These are phyloP conservation scores for Xylariales sp. DNA, from an alignment of 2,329 filamentous ascomycete genomes.

Conservation along the genomic window DNA sequence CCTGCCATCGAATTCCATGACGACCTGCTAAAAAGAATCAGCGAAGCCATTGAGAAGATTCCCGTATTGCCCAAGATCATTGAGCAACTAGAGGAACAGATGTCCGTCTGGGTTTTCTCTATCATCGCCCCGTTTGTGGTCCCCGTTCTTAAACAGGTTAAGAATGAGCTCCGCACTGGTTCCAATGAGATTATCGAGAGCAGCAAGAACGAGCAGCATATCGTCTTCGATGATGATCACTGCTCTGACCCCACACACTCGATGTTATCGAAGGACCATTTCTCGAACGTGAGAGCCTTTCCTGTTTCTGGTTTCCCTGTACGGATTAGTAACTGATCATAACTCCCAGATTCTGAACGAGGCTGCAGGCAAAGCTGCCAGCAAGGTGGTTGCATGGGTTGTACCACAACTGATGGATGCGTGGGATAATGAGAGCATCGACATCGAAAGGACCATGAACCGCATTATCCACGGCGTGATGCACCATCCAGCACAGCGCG, in stretches of 20 bases:
- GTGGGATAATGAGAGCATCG: conserved; percentile 73
- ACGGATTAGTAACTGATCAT: conserved; percentile 7
- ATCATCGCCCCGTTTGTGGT: conserved; percentile 84
- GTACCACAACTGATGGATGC: conserved; percentile 85
- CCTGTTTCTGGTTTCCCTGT: background rate
- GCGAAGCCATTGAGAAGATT: conserved; percentile 75
- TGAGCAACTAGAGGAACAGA: conserved; percentile 81
- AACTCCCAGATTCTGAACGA: conserved; percentile 68
- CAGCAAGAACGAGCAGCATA: conserved; percentile 76
- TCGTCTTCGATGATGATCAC: conserved; percentile 78
- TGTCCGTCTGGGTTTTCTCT: conserved; percentile 88
- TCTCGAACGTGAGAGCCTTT: conserved; percentile 61
- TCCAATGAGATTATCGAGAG: conserved; percentile 84
- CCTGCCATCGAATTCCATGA: conserved; percentile 91
- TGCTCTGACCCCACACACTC: conserved; percentile 85
- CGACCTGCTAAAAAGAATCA: conserved; percentile 75
- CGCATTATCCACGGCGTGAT: conserved; percentile 79
- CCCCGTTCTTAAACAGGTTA: conserved; percentile 82
- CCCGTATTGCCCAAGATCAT: conserved; percentile 80
- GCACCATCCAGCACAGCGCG: conserved; percentile 79
- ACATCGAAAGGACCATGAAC: conserved; percentile 66
- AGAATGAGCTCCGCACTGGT: conserved; percentile 79
- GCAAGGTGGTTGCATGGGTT: conserved; percentile 74
- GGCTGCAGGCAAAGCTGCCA: conserved; percentile 77
- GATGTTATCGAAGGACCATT: conserved; percentile 95